phyloP scores from a whole-genome alignment of 1,284 basidiomycete genomes.

The Pterula multifida region DNA sequence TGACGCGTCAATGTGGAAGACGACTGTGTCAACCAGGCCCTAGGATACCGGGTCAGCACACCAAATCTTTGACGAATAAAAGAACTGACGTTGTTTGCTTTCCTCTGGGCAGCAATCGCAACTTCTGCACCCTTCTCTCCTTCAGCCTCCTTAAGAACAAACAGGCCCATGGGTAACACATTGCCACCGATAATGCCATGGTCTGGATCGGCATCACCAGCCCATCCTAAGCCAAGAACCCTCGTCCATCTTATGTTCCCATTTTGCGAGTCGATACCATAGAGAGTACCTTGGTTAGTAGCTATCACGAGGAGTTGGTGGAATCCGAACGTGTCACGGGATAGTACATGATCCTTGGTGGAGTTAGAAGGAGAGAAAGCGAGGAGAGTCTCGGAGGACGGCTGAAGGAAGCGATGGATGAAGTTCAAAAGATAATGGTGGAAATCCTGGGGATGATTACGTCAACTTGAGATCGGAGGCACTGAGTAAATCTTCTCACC shows the following conservation, averaged over 20 bases:
- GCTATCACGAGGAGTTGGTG: slow-evolving; percentile 73
- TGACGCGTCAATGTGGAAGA: slow-evolving; percentile 71
- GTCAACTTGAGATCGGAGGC: neutral
- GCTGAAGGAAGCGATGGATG: slow-evolving; percentile 58
- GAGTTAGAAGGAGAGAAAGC: slow-evolving; percentile 26
- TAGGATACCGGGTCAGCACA: slow-evolving; percentile 15
- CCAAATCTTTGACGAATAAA: slow-evolving; percentile 4
- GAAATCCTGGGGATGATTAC: slow-evolving; percentile 37
- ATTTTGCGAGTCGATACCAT: slow-evolving; percentile 71
- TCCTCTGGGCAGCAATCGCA: slow-evolving; percentile 47
- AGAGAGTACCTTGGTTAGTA: slow-evolving; percentile 66
- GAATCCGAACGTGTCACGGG: slow-evolving; percentile 80
- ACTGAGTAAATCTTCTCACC: slow-evolving; percentile 24
- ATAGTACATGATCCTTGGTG: slow-evolving; percentile 21
- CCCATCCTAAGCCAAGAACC: slow-evolving; percentile 56
- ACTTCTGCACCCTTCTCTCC: slow-evolving; percentile 39
- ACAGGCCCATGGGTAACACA: slow-evolving; percentile 47
- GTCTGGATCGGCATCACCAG: slow-evolving; percentile 16
- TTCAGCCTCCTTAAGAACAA: slow-evolving; percentile 38
- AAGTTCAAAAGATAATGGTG: slow-evolving; percentile 64
- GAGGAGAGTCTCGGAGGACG: slow-evolving; percentile 48
- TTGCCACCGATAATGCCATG: slow-evolving; percentile 29
- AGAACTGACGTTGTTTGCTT: slow-evolving; percentile 43
- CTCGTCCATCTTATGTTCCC: slow-evolving; percentile 72
- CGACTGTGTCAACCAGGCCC: slow-evolving; percentile 53